These are phyloP conservation scores for Gorgonomyces haynaldii DNA, from an alignment of 192 early-diverging fungal species.

Conservation along the genomic window DNA sequence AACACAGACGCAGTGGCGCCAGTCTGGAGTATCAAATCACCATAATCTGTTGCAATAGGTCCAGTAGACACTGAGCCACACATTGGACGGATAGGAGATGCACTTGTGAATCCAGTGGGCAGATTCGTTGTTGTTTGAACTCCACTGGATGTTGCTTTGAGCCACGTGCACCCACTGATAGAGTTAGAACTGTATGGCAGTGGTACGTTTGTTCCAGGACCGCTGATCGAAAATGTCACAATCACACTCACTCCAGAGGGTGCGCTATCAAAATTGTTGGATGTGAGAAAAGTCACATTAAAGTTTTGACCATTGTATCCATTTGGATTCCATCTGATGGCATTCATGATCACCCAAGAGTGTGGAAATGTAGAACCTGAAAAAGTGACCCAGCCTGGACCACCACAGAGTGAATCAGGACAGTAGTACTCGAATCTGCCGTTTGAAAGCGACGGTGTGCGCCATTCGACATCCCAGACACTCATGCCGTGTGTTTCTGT, in stretches of 20 bases:
- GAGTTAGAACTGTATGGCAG: not conserved
- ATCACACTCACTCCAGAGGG: not conserved
- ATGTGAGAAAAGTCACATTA: not conserved
- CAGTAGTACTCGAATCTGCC: slow-evolving; percentile 9
- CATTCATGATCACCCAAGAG: slow-evolving; percentile 6
- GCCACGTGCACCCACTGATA: not conserved
- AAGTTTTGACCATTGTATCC: not conserved
- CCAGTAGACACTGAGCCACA: not conserved
- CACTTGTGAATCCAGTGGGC: not conserved
- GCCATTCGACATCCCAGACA: slow-evolving; percentile 5
- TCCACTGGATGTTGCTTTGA: not conserved
- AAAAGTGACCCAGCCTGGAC: slow-evolving; percentile 2
- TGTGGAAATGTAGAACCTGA: not conserved
- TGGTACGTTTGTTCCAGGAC: not conserved
- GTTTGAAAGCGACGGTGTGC: not conserved
- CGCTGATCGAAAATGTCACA: not conserved
- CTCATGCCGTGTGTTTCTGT: slow-evolving; percentile 6
- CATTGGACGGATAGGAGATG: slow-evolving; percentile 1
- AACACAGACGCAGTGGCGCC: not conserved
- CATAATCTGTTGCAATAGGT: not conserved
- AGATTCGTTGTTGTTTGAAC: not conserved
- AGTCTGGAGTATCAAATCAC: not conserved
- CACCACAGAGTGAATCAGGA: slow-evolving; percentile 3
- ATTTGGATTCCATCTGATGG: slow-evolving; percentile 2
- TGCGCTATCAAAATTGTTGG: not conserved